Evolutionary conservation across 2,329 filamentous ascomycete genomes (phyloP), one percentile per base, ranked within the genome.

Genomic region (Alternaria panax): DNA sequence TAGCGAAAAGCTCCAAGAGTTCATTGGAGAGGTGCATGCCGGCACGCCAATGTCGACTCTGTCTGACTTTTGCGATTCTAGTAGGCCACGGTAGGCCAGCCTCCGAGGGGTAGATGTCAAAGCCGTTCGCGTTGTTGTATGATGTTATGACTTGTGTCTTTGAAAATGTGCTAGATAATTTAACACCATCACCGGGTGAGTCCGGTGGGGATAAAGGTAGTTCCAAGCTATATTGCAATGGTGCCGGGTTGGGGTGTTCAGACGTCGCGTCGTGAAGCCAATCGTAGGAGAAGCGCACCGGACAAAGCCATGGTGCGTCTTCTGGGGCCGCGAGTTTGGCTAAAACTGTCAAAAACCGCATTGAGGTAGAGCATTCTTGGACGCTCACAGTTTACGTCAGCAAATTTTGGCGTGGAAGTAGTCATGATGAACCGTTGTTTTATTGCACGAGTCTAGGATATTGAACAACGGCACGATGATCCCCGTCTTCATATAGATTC

Each of bases 81-180:
- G 42, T 45, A n/a, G 42, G 42, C 42, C 42, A 45, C 14, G 42
- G 42, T 45, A 45, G 22, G 42, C 42, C 42, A 27, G 42, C 42
- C 4, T 45, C 24, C 42, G 25, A 45, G 11, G 42, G 42, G 11
- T 16, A 16, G 14, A 45, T 45, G 24, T 27, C 42, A 45, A 45
- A 45, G 42, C 42, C 22, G 42, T 45, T 45, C 4, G 25, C 14
- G 25, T 45, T 45, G 24, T 45, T 7, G 42, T 25, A 16, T 27
- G 42, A 45, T 28, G 42, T 45, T 9, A 45, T 45, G 1, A 9
- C 14, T 4, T 7, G 24, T 45, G 42, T 45, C 3, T 2, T n/a
- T 5, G 7, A 45, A n/a, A 16, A 24, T 45, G 14, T 16, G 5
- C 25, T 11, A 45, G 5, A n/a, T 6, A 18, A 28, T 7, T n/a